These are phyloP conservation scores for Neonectria punicea DNA, from an alignment of 2,329 filamentous ascomycete genomes.

Conservation along the genomic window DNA sequence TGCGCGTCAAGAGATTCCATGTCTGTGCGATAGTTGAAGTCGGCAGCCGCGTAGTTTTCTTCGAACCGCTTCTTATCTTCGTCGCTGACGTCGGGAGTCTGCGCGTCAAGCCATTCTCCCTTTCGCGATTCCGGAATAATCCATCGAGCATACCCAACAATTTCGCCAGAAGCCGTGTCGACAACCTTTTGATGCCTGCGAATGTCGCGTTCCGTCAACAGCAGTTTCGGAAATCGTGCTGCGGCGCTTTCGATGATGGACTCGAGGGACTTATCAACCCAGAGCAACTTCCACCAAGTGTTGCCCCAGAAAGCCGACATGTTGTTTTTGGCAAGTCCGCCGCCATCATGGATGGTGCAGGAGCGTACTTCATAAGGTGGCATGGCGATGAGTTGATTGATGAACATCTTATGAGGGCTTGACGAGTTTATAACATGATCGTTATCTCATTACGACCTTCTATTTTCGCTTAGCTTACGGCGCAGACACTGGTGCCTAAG, in stretches of 20 bases:
- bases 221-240: conserved; percentile 27
- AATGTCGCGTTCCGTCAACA: conserved; percentile 28
- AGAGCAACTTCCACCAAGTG: conserved; percentile 36
- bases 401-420: too few species aligned
- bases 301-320: conserved; percentile 33
- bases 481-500: not conserved
- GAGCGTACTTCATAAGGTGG: conserved; percentile 20
- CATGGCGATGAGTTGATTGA: not conserved
- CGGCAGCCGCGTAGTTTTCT: not conserved
- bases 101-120: conserved; percentile 23
- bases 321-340: conserved; percentile 30
- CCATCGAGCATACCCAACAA: conserved; percentile 39
- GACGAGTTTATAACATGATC: not conserved
- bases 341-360: conserved; percentile 19
- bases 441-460: not conserved
- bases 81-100: conserved; percentile 27
- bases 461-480: not conserved
- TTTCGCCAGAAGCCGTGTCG: conserved; percentile 29
- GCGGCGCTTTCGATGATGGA: conserved; percentile 24
- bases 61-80: not conserved
- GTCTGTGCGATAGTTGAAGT: conserved; percentile 14
- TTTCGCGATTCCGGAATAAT: conserved; percentile 25
- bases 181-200: conserved; percentile 36
- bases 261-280: conserved; percentile 23
- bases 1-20: conserved; percentile 25